Percentiles rank a stretch among this genome's conserved stretches.
phyloP scores from a whole-genome alignment of 495 filamentous ascomycete genomes.

The Staphylotrichum tortipilum region DNA sequence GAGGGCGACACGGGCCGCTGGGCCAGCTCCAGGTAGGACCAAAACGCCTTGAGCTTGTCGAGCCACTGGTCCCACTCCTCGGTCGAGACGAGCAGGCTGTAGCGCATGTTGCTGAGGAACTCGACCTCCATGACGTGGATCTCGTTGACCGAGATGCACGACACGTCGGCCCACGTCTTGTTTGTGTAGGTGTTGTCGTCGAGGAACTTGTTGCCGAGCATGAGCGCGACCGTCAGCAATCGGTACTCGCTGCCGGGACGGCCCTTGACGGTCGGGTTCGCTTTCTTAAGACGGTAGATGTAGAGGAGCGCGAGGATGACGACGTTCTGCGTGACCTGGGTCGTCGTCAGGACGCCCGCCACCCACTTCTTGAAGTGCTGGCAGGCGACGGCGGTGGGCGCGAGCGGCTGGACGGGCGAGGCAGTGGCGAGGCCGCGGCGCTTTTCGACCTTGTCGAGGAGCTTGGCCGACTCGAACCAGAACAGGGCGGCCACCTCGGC shows the following conservation, averaged over 20 bases:
- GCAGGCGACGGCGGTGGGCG: constrained; percentile 64
- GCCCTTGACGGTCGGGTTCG: constrained; percentile 78
- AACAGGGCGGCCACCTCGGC: constrained; percentile 94
- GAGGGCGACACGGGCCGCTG: constrained; percentile 26
- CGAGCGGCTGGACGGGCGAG: constrained; percentile 44
- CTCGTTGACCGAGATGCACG: constrained; percentile 85
- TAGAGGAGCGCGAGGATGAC: constrained; percentile 85
- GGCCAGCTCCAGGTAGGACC: constrained; percentile 62
- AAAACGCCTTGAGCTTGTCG: constrained; percentile 65
- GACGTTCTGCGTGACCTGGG: constrained; percentile 95
- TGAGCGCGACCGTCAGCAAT: constrained; percentile 90
- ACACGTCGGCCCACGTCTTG: constrained; percentile 99
- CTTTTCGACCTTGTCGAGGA: constrained; percentile 64
- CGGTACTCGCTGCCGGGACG: constrained; percentile 91
- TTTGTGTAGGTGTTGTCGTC: constrained; percentile 99
- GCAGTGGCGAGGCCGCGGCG: constrained; percentile 36
- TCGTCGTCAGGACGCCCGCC: constrained; percentile 78
- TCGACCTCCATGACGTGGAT: constrained; percentile 99
- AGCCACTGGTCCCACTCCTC: constrained; percentile 88
- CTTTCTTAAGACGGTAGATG: constrained; percentile 84
- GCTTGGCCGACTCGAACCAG: constrained; percentile 90
- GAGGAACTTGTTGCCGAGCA: constrained; percentile 98
- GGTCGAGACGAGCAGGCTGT: constrained; percentile 74
- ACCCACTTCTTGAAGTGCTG: constrained; percentile 90
- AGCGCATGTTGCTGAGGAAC: constrained; percentile 97